Conservation (phyloP, 371 early-diverging fungal genomes). For the Fennellomyces sp. region DNA sequence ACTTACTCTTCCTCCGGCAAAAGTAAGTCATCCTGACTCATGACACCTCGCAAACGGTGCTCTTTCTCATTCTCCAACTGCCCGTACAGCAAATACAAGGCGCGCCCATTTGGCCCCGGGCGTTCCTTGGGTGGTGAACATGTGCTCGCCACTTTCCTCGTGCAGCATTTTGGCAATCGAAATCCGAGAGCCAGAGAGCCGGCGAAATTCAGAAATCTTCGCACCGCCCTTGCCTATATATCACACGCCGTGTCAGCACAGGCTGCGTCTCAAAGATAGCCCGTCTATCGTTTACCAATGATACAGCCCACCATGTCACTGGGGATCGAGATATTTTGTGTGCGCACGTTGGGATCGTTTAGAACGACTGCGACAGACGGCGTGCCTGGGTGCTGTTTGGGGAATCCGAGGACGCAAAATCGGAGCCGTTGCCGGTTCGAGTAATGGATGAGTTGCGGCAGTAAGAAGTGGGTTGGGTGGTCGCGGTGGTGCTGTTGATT, state of each 20-base stretch:
- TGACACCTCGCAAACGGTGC: slow-evolving; percentile 53
- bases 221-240: slow-evolving; percentile 66
- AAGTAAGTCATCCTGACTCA: slow-evolving; percentile 22
- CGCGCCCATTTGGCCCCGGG: slow-evolving; percentile 82
- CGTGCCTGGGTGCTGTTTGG: slow-evolving; percentile 15
- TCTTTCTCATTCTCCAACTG: slow-evolving; percentile 83
- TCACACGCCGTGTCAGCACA: slow-evolving; percentile 1
- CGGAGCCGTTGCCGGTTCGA: slow-evolving; percentile 56
- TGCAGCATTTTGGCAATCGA: slow-evolving; percentile 75
- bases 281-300: slow-evolving; percentile 69
- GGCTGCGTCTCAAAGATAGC: too few relatives aligned
- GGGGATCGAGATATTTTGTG: slow-evolving; percentile 88
- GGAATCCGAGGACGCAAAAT: slow-evolving; percentile 37
- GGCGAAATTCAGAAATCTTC: slow-evolving; percentile 87
- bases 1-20: slow-evolving; percentile 30
- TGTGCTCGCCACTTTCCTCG: slow-evolving; percentile 70
- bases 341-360: slow-evolving; percentile 51
- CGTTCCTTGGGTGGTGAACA: slow-evolving; percentile 85
- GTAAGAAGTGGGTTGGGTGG: slow-evolving; percentile 17
- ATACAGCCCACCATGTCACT: slow-evolving; percentile 94
- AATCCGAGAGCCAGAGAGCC: slow-evolving; percentile 80
- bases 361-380: slow-evolving; percentile 22
- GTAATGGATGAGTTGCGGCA: slow-evolving; percentile 55
- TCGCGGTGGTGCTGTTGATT: slow-evolving; percentile 8
- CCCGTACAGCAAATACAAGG: slow-evolving; percentile 81